phyloP scores from a whole-genome alignment of 495 filamentous ascomycete genomes.

The Penicillium riverlandense region DNA sequence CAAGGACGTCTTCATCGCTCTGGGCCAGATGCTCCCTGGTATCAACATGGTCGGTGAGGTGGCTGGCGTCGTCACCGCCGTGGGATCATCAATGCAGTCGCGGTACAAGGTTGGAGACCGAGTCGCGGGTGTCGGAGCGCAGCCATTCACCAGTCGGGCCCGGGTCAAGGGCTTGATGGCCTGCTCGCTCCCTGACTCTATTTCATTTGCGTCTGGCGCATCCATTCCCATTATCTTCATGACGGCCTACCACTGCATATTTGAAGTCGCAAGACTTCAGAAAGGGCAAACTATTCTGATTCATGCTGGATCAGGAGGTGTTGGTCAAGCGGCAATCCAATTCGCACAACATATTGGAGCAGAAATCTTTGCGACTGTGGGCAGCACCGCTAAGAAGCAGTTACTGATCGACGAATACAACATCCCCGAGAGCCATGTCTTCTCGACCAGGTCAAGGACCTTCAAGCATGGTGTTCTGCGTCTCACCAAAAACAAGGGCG shows the following conservation, averaged over 20 bases:
- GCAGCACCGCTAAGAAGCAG: constrained; percentile 27
- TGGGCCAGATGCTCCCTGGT: no score
- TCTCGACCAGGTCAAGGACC: background rate
- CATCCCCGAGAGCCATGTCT: constrained; percentile 12
- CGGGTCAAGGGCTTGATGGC: no score
- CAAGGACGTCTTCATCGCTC: no score
- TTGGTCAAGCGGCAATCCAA: constrained; percentile 27
- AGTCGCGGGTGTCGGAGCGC: no score
- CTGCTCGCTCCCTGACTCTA: no score
- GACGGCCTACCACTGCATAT: constrained; percentile 1
- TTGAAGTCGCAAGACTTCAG: background rate
- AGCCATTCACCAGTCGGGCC: no score
- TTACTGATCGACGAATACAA: constrained; percentile 14
- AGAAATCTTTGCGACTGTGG: constrained; percentile 23
- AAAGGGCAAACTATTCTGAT: constrained; percentile 38
- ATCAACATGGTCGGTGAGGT: no score
- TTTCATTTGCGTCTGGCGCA: background rate
- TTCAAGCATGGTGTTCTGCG: constrained; percentile 3
- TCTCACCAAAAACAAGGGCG: constrained; percentile 6
- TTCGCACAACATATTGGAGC: constrained; percentile 18
- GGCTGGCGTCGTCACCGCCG: no score
- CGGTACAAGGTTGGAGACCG: no score
- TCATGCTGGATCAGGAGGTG: constrained; percentile 41
- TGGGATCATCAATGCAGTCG: no score
- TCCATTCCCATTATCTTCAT: background rate